phyloP scores from a whole-genome alignment of 1,284 basidiomycete genomes.

The Meira miltonrushii region DNA sequence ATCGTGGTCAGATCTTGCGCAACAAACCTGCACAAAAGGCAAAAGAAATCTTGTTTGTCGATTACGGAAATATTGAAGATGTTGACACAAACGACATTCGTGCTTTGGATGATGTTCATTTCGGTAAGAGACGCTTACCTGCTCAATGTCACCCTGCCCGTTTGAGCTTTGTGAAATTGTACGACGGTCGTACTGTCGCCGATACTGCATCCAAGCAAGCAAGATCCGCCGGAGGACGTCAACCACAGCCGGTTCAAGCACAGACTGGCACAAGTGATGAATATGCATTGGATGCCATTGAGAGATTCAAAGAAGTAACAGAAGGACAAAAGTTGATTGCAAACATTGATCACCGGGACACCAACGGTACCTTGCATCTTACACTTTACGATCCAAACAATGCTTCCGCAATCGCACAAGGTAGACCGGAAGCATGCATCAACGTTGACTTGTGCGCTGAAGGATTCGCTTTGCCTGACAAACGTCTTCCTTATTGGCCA shows the following conservation, averaged over 20 bases:
- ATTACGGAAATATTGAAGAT: conserved; percentile 40
- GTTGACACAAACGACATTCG: conserved; percentile 29
- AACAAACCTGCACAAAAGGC: conserved; percentile 25
- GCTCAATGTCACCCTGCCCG: conserved; percentile 33
- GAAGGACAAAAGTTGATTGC: conserved; percentile 45
- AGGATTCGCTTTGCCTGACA: conserved; percentile 36
- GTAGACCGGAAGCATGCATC: conserved; percentile 30
- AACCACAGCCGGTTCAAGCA: background rate
- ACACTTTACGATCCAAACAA: conserved; percentile 40
- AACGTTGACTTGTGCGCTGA: conserved; percentile 35
- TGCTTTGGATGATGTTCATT: conserved; percentile 31
- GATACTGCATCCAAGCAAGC: conserved; percentile 8
- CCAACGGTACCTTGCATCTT: conserved; percentile 16
- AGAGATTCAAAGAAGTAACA: conserved; percentile 31
- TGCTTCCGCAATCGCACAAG: conserved; percentile 21
- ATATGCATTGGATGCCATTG: conserved; percentile 39
- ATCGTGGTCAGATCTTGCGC: conserved; percentile 36
- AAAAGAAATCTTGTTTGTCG: conserved; percentile 32
- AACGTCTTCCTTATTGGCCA: conserved; percentile 34
- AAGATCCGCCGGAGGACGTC: background rate
- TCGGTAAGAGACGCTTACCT: conserved; percentile 28
- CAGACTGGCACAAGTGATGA: conserved; percentile 14
- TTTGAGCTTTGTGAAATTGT: conserved; percentile 38
- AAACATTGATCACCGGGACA: conserved; percentile 31
- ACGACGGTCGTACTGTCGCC: conserved; percentile 24